Base-by-base conservation (phyloP, 2,329 filamentous ascomycete genomes). In the Endoconidiophora laricicola region DNA sequence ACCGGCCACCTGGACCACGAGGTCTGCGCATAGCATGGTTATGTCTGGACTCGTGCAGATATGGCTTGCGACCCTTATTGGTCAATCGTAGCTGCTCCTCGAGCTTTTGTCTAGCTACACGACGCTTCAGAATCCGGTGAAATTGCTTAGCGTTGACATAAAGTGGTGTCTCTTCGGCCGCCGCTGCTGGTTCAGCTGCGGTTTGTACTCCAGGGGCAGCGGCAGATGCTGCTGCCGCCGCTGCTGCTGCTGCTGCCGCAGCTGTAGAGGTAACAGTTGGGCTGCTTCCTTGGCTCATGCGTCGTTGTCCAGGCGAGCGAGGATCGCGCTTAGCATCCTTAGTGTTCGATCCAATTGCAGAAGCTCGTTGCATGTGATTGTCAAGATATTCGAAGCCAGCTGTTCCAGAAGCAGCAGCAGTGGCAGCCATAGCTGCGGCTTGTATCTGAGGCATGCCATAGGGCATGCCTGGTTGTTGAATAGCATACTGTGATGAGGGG, bases 81-180 rank as follows among this genome's bases (percentile, higher is more conserved):
- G 91, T 96, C 52, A 96, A 69, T 40, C 91, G 79, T 41, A 98
- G 68, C 49, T 88, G 85, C 63, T 98, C 91, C 63, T 98, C 91
- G 14, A 98, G 72, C 62, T 86, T 86, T 65, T 96, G 91, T 33
- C 91, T 78, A 5, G 91, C 91, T 55, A 96, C 86, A 53, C 91
- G 78, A 52, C 91, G 78, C 71, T 98, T 96, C 49, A 98, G 67
- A 45, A 98, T 98, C 23, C 91, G 83, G 62, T 98, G 91, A 58
- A 98, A 98, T 60, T 98, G 91, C 64, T 98, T 98, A 4, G 91
- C 91, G 60, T 98, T 98, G 60, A 98, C 91, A 58, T 98, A 98
- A 1, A 98, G 70, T 0, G 91, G 91, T 0, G 90, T 90, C 61
- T 98, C 91, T 63, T 96, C 91, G 3, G 80, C 79, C 12, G 75